phyloP scores from a whole-genome alignment of 2,329 filamentous ascomycete genomes.

The Neopestalotiopsis sp. region DNA sequence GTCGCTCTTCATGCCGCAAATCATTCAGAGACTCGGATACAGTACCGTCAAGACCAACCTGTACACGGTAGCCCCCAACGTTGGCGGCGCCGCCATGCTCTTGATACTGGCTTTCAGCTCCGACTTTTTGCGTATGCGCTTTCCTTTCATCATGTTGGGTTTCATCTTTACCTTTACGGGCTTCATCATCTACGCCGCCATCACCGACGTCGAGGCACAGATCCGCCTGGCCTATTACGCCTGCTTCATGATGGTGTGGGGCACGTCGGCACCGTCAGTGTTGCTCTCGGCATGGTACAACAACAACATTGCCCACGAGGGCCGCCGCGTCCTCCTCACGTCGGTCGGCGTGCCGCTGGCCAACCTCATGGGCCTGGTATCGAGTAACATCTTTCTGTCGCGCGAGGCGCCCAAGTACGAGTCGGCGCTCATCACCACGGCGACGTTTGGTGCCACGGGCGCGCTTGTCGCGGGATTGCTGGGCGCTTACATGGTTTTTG shows the following conservation, averaged over 20 bases:
- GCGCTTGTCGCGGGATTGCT: slow-evolving; percentile 59
- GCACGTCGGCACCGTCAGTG: slow-evolving; percentile 76
- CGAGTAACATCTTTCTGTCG: slow-evolving; percentile 69
- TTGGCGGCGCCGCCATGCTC: slow-evolving; percentile 72
- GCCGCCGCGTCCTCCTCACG: slow-evolving; percentile 71
- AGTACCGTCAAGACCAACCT: slow-evolving; percentile 70
- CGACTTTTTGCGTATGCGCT: slow-evolving; percentile 68
- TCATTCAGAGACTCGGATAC: slow-evolving; percentile 56
- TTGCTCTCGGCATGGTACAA: slow-evolving; percentile 73
- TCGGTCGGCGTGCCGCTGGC: slow-evolving; percentile 76
- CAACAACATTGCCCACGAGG: slow-evolving; percentile 82
- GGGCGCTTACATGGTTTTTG: slow-evolving; percentile 67
- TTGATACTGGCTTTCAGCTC: slow-evolving; percentile 75
- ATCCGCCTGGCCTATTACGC: slow-evolving; percentile 76
- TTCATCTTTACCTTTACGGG: slow-evolving; percentile 78
- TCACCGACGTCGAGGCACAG: slow-evolving; percentile 65
- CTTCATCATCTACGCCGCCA: slow-evolving; percentile 79
- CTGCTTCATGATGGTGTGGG: slow-evolving; percentile 84
- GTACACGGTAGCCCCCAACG: slow-evolving; percentile 81
- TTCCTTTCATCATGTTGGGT: slow-evolving; percentile 76
- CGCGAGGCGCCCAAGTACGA: slow-evolving; percentile 70
- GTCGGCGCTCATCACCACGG: slow-evolving; percentile 69
- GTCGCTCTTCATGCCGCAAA: slow-evolving; percentile 60
- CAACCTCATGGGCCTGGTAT: slow-evolving; percentile 77
- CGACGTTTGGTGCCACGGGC: slow-evolving; percentile 66